Base-by-base conservation (phyloP, 1,284 basidiomycete species). In the Moesziomyces antarcticus region DNA sequence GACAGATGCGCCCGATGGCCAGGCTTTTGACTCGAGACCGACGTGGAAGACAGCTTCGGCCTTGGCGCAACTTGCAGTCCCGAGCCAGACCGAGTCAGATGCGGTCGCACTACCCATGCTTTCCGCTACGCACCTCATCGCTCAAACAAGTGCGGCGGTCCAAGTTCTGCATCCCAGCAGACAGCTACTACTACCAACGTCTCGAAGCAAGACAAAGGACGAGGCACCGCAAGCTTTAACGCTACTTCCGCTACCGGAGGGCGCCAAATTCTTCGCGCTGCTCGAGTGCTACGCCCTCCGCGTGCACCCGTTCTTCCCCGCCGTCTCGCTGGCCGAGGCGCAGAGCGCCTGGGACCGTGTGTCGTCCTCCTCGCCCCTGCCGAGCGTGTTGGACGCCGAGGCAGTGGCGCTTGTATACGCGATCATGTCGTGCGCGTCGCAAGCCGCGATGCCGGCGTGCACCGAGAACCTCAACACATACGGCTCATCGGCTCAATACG, bases 371-470 rank as follows among this genome's bases (percentile, higher is more conserved):
- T 18, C 8, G 9, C 9, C 30, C 8, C 14, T 21, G 27, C 16
- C 22, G 11, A 2, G 21, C 20, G 10, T 41, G 5, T 35, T 24
- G 5, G 18, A 21, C 16, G 5, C 25, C 7, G 42, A 50, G 7
- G 45, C 46, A 7, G n/a, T 46, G 2, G 50, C 57, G 6, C 25
- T 59, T 8, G 16, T 59, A 7, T 59, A 52, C 22, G 57, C 57
- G 1, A 22, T 59, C 45, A 48, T 59, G 57, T 43, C 57, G n/a
- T 59, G 57, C n/a, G 57, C 44, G 14, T 37, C 50, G 13, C 50
- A 59, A 21, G 13, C 48, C 40, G 24, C 13, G 27, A 20, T 16
- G 16, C 11, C 21, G 30, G 16, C 20, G 10, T 25, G 18, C 24
- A 14, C 7, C 16, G 42, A 13, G 14, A 35, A 22, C 21, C n/a